Evolutionary conservation across 495 filamentous ascomycete genomes (phyloP), one percentile per base, ranked within the genome.

Genomic region (Hyaloscypha finlandica): DNA sequence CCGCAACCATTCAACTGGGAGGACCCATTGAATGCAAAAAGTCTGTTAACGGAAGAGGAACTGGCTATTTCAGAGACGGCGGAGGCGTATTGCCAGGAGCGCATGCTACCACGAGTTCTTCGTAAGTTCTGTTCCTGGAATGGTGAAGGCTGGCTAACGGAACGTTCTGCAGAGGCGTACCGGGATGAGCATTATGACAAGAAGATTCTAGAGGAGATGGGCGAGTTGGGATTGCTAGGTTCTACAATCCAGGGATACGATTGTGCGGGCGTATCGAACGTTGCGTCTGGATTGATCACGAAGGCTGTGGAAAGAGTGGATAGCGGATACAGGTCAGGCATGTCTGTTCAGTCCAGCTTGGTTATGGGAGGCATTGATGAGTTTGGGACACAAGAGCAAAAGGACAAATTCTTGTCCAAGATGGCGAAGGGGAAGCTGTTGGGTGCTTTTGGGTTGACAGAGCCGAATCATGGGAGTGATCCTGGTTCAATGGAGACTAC

Each of bases 321-420:
- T 75, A 94, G 90, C 57, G 95, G 95, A 48, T 99, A 99, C 77
- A 88, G 95, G 16, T 96, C 92, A 55, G 94, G 91, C 63, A 97
- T 97, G 91, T 96, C 92, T 19, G 95, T 99, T 12, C 95, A 99
- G 78, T 93, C 90, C 67, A 96, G 94, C 3, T 81, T 99, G 56
- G 92, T 91, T 25, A 99, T 99, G 96, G 94, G 93, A 19, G 91
- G 90, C n/a, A 98, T 99, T 74, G 83, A 96, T 73, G 92, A 98
- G 68, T 96, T 95, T 75, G 95, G 94, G 3, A 89, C 92, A 31
- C 76, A 86, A 68, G 95, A 98, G 81, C 88, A 90, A 73, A 99
- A 98, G 81, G 89, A 99, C 63, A 90, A 86, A 58, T 94, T 90
- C 69, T 83, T 99, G 5, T 93, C 93, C 0, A 80, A 81, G 1